Base-by-base conservation (phyloP, 1,284 basidiomycete genomes). In the Cryptococcus floricola region DNA sequence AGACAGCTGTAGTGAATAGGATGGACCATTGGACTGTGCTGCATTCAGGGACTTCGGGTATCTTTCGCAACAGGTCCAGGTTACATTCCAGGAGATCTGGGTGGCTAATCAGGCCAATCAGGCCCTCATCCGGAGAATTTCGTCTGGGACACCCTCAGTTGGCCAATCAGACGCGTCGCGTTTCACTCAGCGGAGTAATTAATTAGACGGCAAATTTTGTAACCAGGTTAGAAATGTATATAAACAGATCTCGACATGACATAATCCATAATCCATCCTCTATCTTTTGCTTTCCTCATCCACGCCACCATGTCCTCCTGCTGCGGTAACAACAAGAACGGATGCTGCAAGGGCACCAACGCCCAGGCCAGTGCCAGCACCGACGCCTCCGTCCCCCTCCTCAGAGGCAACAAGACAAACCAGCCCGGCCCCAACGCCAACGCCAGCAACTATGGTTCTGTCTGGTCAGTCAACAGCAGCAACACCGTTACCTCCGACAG, bases 381-480 rank as follows among this genome's bases (percentile, higher is more conserved):
- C 18, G 43, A 53, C 44, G 59, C 59, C 25, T 43, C 59, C 10
- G 59, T 60, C 25, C 59, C 59, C 4, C 54, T 60, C 18, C 34
- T 60, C 13, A 38, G 56, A 41, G 52, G 52, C 19, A 52, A 54
- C 13, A 54, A 55, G 39, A 52, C 45, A 5, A 28, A 50, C 52
- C 14, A 14, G 18, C 2, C 39, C 12, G 19, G 10, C 10, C 39
- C 12, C 38, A 47, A 37, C 43, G 28, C 18, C 25, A 44, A 53
- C 25, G 14, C 37, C 16, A 43, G 42, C 25, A 46, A 38, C 42
- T 60, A 60, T 37, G 59, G 59, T 4, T 48, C 61, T 2, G 61
- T 65, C 13, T 65, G 63, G 63, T 48, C 61, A 31, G 42, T 65
- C 23, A 57, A 58, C 37, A 55, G 56, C 37, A 12, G 45, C 7